Base-by-base conservation (phyloP, 140 eudicot genomes). In the Oenanthe javanica region DNA sequence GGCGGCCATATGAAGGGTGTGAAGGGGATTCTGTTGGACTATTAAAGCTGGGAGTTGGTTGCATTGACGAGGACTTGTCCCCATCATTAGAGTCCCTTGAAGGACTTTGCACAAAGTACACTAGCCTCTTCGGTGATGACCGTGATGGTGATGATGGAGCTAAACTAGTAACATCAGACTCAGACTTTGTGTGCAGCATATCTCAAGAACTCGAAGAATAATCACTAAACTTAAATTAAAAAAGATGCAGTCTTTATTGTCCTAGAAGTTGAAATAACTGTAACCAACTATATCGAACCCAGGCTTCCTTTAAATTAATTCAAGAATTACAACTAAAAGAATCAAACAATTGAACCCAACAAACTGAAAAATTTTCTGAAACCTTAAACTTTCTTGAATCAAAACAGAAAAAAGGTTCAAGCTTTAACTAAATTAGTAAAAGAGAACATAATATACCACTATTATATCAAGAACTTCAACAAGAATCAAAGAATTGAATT, bases 61-160 rank as follows among this genome's bases (percentile, higher is more conserved):
- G 99, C 83, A 96, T 87, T 59, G 98, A 89, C n/a, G 93, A 88
- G n/a, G 97, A 91, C 78, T 96, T 95, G 81, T 96, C 99, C 50
- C 99, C 99, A 84, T 96, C 99, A 70, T 91, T 94, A 23, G 98
- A 96, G 76, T 96, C 99, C 76, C 99, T 91, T 73, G 99, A 93
- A 21, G 99, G 99, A 81, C 99, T 96, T 64, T 96, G 99, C 47
- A 96, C 99, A 31, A 54, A 96, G 83, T 96, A 96, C 18, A 91
- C 94, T 40, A 91, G 93, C 75, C 96, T 71, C 78, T 96, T 93
- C 4, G 99, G 99, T n/a, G 99, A 91, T 61, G 97, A 61, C 15
- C 38, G 14, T 11, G 70, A 86, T 72, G 99, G 99, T 10, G 99
- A 96, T 57, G 99, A 96, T 78, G 99, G 97, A 23, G 98, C 97